These are phyloP conservation scores for Hibiscus syriacus DNA, from an alignment of 345 rosid species.

Conservation along the genomic window DNA sequence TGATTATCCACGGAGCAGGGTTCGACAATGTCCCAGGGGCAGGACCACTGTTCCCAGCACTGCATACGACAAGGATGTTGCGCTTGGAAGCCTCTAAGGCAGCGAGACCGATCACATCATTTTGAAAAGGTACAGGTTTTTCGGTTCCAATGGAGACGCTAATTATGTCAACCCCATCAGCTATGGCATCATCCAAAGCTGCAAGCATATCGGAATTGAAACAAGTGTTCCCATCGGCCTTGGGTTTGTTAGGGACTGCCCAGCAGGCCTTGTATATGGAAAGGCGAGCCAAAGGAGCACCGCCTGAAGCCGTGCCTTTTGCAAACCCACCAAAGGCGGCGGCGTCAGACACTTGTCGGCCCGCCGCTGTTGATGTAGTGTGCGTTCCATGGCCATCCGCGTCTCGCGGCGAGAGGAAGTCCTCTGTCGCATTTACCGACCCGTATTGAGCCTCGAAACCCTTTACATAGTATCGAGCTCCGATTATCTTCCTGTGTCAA, in stretches of 20 bases:
- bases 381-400: conserved; percentile 82
- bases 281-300: conserved; percentile 68
- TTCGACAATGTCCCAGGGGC: conserved; percentile 49
- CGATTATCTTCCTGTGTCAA: conserved; percentile 58
- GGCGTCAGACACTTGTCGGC: conserved; percentile 34
- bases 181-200: conserved; percentile 76
- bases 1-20: conserved; percentile 70
- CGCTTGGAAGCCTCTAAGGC: conserved; percentile 55
- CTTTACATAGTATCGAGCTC: conserved; percentile 67
- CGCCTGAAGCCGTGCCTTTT: conserved; percentile 60
- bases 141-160: conserved; percentile 55
- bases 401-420: conserved; percentile 65
- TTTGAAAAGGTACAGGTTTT: conserved; percentile 3
- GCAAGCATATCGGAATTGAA: conserved; percentile 64
- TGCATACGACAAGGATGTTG: conserved; percentile 52
- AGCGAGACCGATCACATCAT: conserved; percentile 53
- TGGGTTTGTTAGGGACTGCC: conserved; percentile 46
- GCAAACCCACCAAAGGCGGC: conserved; percentile 64
- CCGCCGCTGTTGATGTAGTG: conserved; percentile 67
- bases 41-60: conserved; percentile 80
- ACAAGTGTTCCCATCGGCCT: conserved; percentile 44
- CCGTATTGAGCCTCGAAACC: conserved; percentile 41
- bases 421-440: conserved; percentile 43
- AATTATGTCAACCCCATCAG: conserved; percentile 65
- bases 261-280: conserved; percentile 85